A percentile compares a stretch with the other conserved stretches of the same genome.
Conservation (phyloP, 2,329 filamentous ascomycete species). For the Endocalyx cinctus region DNA sequence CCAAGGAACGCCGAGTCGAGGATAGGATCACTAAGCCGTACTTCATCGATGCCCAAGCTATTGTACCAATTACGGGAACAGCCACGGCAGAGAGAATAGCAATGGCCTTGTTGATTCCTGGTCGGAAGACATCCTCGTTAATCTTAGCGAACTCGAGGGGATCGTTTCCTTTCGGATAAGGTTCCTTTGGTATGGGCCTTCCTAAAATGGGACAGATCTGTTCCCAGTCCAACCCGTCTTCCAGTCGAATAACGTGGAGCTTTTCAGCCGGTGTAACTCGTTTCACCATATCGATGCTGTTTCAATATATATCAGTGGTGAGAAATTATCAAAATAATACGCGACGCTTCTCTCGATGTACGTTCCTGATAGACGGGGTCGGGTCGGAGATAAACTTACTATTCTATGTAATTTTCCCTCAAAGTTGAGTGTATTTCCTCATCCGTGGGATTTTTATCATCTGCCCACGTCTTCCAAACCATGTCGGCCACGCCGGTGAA, state of each 20-base stretch:
- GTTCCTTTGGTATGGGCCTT: conserved; percentile 7
- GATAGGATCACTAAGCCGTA: too few species aligned
- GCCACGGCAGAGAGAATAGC: too few species aligned
- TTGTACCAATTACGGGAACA: too few species aligned
- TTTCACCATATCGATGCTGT: conserved; percentile 7
- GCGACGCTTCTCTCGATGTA: not conserved
- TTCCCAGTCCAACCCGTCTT: conserved; percentile 12
- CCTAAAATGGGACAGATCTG: conserved; percentile 12
- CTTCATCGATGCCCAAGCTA: too few species aligned
- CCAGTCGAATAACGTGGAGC: conserved; percentile 10
- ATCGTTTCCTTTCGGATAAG: conserved; percentile 12
- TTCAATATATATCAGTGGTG: not conserved
- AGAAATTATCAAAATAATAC: not conserved
- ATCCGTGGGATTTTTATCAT: too few species aligned
- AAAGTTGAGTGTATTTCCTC: too few species aligned
- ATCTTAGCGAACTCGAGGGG: conserved; percentile 8
- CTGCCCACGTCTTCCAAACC: too few species aligned
- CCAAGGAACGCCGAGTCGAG: too few species aligned
- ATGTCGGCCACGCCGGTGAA: not conserved
- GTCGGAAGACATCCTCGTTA: not conserved
- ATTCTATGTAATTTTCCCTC: not conserved
- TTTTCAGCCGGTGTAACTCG: conserved; percentile 9
- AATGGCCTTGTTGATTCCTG: conserved; percentile 4
- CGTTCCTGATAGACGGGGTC: too few species aligned
- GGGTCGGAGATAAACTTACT: too few species aligned